Evolutionary conservation across 2,329 filamentous ascomycete species (phyloP), one percentile per base, ranked within the genome.

Genomic region (Fusarium sp.): DNA sequence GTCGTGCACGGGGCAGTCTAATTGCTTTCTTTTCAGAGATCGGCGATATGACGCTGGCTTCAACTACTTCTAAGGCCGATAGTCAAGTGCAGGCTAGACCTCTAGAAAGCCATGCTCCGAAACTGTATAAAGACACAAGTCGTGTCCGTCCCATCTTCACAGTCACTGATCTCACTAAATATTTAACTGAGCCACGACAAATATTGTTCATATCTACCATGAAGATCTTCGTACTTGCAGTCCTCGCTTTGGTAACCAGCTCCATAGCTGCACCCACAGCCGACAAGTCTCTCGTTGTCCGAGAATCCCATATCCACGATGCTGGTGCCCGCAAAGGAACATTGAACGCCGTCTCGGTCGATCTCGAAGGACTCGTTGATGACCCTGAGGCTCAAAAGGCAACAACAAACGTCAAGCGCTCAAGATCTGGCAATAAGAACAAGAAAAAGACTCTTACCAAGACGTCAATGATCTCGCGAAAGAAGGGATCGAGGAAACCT

Each of bases 211-310:
- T 1, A 12, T 10, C 3, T 15, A 44, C 6, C 7, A 65, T 65
- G 62, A 65, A 58, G 30, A 7, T 49, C 8, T 36, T 34, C 2
- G 12, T 60, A 3, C 8, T 47, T n/a, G n/a, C 46, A 18, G 53
- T 16, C 2, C 26, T 31, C 15, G 13, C 46, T 31, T 20, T 65
- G 2, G 4, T 47, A 1, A 4, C 26, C 0, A 44, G 15, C 20
- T 60, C 53, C 13, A 12, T 65, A 15, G 53, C 60, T 34, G 62
- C 41, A 3, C 60, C 62, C 1, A 18, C 36, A 6, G 11, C 31
- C 8, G 53, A 28, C 2, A 53, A 47, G 15, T 16, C 61, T 1
- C n/a, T 54, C 0, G 3, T 12, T 3, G 37, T 34, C 8, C 55
- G 62, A 18, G 34, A 46, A 3, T 53, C 53, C 4, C 53, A 65